Evolutionary conservation across 768 basidiomycete species (phyloP).

Genomic region (Strobilomyces confusus): DNA sequence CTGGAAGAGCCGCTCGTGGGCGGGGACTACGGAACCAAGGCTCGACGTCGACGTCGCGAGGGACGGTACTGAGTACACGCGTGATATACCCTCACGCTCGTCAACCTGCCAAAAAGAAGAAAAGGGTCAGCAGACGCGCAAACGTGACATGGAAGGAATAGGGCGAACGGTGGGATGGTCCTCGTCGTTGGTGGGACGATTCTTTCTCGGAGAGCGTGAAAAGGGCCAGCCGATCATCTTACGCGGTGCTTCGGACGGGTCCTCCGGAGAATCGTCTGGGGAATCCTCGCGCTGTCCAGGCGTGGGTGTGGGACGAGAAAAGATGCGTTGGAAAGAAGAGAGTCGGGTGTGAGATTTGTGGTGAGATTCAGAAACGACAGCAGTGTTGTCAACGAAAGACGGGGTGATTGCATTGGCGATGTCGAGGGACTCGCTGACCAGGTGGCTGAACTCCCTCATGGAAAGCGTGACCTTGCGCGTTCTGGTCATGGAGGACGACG

Average conservation of each 20-base stretch:
- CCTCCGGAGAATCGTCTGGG: conserved; percentile 6
- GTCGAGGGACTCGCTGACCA: conserved; percentile 33
- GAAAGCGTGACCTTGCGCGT: conserved; percentile 26
- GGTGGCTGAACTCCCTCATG: conserved; percentile 32
- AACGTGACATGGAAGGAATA: not conserved
- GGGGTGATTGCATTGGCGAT: conserved; percentile 9
- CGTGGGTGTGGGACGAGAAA: conserved; percentile 23
- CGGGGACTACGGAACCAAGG: conserved; percentile 28
- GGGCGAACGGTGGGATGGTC: conserved; percentile 12
- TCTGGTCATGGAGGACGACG: conserved; percentile 21
- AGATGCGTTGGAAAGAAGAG: conserved; percentile 30
- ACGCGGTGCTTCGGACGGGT: conserved; percentile 18
- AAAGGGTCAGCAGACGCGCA: conserved; percentile 3
- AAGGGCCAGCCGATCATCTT: conserved; percentile 31
- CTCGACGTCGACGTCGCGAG: conserved; percentile 28
- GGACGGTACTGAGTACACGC: conserved; percentile 15
- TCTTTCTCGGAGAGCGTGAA: conserved; percentile 23
- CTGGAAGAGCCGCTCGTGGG: conserved; percentile 23
- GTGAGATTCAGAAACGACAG: conserved; percentile 18
- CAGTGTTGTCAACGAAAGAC: conserved; percentile 20
- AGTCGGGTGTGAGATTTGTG: conserved; percentile 16
- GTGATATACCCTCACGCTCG: not conserved
- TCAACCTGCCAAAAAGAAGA: conserved; percentile 6
- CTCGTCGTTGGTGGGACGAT: conserved; percentile 10
- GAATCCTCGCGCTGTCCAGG: conserved; percentile 6